A percentile compares a stretch with the other conserved stretches of the same genome.
These are phyloP conservation scores for Hortiboletus flavorubellus DNA, from an alignment of 768 basidiomycete species.

Conservation along the genomic window DNA sequence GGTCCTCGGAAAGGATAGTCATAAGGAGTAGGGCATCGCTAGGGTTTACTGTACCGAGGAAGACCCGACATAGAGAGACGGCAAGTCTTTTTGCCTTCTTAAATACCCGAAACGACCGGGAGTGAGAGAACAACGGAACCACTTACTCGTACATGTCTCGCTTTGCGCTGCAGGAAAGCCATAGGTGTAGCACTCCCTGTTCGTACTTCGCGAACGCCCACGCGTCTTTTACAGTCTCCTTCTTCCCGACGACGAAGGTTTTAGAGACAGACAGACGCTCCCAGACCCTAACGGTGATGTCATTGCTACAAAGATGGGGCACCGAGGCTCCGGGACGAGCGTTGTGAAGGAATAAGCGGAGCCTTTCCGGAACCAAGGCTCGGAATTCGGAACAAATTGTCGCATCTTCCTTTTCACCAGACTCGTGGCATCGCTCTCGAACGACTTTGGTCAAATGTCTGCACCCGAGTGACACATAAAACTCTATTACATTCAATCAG, in stretches of 20 bases:
- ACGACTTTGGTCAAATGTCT: slow-evolving; percentile 11
- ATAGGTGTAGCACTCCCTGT: slow-evolving; percentile 59
- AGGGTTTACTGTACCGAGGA: slow-evolving; percentile 72
- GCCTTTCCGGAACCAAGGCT: no score
- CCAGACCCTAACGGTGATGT: slow-evolving; percentile 50
- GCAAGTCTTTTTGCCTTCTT: slow-evolving; percentile 55
- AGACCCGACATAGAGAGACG: slow-evolving; percentile 67
- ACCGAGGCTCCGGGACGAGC: no score
- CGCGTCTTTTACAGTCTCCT: slow-evolving; percentile 46
- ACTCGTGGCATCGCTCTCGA: no score
- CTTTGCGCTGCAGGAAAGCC: slow-evolving; percentile 64
- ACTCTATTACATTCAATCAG: slow-evolving; percentile 36
- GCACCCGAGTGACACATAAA: slow-evolving; percentile 74
- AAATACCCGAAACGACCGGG: not conserved
- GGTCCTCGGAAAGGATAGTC: slow-evolving; percentile 82
- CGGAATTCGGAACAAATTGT: no score
- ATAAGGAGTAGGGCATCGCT: slow-evolving; percentile 55
- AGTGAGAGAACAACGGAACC: no score
- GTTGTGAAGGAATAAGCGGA: no score
- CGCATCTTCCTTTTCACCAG: no score
- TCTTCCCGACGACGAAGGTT: slow-evolving; percentile 48
- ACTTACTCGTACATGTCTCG: slow-evolving; percentile 88
- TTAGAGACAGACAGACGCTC: slow-evolving; percentile 59
- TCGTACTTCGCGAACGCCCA: slow-evolving; percentile 60
- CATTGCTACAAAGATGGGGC: no score